Base-by-base conservation (phyloP, 306 rosid species). In the Citrullus amarus region DNA sequence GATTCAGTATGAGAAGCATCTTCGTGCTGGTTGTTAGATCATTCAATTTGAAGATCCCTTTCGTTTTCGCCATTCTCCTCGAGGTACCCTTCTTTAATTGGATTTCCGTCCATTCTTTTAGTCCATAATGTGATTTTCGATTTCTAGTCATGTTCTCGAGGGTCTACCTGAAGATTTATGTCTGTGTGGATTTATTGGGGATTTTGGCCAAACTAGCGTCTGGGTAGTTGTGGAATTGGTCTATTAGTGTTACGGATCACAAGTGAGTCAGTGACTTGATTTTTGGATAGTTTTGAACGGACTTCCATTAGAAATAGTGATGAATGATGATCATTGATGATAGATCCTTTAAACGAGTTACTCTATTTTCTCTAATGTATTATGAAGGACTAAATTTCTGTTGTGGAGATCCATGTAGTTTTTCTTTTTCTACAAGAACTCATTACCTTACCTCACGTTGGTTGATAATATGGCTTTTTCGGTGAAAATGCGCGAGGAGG, bases 21-120 rank as follows among this genome's bases (percentile, higher is more conserved):
- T 50, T 71, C 77, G 6, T 71, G 14, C 59, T 20, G 39, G 57
- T 54, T 44, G 76, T 70, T 44, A 44, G 76, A 70, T 50, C 44
- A 73, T 73, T 73, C 77, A 73, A 51, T 73, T 30, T 73, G 61
- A 73, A 51, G 77, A 50, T 30, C 44, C 46, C 44, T 46, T 73
- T 73, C 28, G 38, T 46, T 25, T 72, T 25, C 3, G 4, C 36
- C 20, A 14, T n/a, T 71, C 57, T 70, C 7, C 38, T 6, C 58
- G 20, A 48, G 76, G 76, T 70, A 70, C 6, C 38, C 38, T 72
- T 28, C 8, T 71, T 46, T 39, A 22, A 4, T 36, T 70, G 36
- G 14, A 43, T 13, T 70, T 46, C 32, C 39, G 39, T 36, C 13
- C 41, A 50, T 6, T 48, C 14, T 72, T 50, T 71, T 22, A 20